phyloP scores from a whole-genome alignment of 208 protist species.

The Entamoeba histolytica region DNA sequence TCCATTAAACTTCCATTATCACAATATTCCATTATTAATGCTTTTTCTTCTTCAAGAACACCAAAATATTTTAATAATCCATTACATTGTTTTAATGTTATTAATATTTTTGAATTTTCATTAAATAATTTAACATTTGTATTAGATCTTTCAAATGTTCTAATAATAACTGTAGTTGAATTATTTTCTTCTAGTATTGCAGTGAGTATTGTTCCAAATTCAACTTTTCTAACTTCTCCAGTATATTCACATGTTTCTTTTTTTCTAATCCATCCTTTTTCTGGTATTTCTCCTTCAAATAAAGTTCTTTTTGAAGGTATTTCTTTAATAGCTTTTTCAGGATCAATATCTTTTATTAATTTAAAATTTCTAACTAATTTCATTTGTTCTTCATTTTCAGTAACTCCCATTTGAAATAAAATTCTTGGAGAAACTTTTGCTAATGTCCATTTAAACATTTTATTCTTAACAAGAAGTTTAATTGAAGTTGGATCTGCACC shows the following conservation, averaged over 20 bases:
- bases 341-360: neutral
- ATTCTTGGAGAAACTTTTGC: neutral
- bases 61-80: neutral
- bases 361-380: neutral
- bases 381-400: neutral
- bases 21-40: neutral
- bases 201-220: too few species aligned
- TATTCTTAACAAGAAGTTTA: neutral
- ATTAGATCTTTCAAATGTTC: too few species aligned
- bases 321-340: neutral
- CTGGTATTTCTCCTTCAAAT: too few species aligned
- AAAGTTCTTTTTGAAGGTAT: neutral
- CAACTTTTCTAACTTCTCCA: too few species aligned
- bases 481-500: neutral
- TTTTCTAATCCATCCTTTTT: too few species aligned
- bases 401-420: neutral
- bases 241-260: too few species aligned
- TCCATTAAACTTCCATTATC: neutral
- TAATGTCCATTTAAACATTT: neutral
- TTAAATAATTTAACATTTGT: too few species aligned
- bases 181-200: too few species aligned
- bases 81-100: too few species aligned
- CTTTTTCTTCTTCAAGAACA: neutral
- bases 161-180: too few species aligned
- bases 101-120: too few species aligned